phyloP scores from a whole-genome alignment of 306 rosid genomes.

The Ceratonia siliqua region DNA sequence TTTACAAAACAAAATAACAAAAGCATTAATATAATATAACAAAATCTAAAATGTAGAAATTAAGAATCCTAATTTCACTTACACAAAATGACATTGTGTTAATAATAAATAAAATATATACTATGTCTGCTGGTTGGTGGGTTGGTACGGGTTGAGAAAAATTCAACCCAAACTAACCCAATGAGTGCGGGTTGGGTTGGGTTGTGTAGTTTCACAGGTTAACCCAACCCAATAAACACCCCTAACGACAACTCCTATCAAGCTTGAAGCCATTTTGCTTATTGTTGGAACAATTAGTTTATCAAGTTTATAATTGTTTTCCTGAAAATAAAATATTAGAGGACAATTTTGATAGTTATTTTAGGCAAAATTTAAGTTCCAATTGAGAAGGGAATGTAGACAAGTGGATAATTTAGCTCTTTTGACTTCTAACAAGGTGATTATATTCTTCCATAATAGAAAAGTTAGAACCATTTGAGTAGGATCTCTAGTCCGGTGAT shows the following conservation, averaged over 20 bases:
- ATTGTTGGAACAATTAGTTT: conserved; percentile 4
- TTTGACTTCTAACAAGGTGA: conserved; percentile 7
- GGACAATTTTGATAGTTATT: not conserved
- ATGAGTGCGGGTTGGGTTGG: no score
- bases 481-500: not conserved
- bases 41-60: no score
- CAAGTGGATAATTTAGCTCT: not conserved
- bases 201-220: no score
- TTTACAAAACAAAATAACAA: no score
- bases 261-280: not conserved
- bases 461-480: not conserved
- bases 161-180: no score
- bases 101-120: no score
- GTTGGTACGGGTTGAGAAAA: no score
- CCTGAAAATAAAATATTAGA: not conserved
- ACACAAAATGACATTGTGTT: no score
- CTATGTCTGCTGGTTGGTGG: no score
- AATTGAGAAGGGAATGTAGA: not conserved
- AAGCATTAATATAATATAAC: no score
- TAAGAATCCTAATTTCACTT: no score
- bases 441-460: not conserved
- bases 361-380: not conserved
- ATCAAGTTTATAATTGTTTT: not conserved
- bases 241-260: not conserved
- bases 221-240: no score